Evolutionary conservation across 345 rosid genomes (phyloP).

Genomic region (Alliaria petiolata): DNA sequence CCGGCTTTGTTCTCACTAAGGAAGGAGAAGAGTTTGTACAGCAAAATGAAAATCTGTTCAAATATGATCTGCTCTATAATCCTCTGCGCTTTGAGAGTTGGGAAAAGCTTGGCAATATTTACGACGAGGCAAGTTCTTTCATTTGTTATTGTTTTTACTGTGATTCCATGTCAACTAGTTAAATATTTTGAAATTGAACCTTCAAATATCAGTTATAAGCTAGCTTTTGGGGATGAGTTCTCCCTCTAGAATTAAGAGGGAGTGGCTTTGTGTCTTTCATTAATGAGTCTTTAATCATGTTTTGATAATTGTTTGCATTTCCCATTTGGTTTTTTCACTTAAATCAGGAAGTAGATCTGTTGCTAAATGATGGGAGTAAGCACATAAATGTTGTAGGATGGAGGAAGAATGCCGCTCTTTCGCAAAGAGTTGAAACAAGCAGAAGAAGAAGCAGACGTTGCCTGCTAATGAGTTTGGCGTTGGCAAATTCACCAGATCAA

Average conservation of each 20-base stretch:
- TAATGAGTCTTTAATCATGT: not conserved
- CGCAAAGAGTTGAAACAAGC: conserved; percentile 87
- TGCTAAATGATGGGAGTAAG: conserved; percentile 98
- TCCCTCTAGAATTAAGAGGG: not conserved
- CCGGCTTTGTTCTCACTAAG: conserved; percentile 94
- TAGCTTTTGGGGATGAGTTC: not conserved
- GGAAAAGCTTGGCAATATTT: conserved; percentile 87
- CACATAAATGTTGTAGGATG: conserved; percentile 88
- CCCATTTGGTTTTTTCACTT: conserved; percentile 29
- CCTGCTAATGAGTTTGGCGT: conserved; percentile 89
- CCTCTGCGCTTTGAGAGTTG: conserved; percentile 93
- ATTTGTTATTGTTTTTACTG: not conserved
- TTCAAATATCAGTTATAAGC: conserved; percentile 14
- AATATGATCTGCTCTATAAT: conserved; percentile 83
- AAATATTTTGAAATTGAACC: not conserved
- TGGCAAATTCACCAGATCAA: conserved; percentile 73
- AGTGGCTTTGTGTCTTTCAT: conserved; percentile 11
- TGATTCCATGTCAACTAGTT: conserved; percentile 10
- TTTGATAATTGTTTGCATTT: conserved; percentile 16
- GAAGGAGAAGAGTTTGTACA: conserved; percentile 99
- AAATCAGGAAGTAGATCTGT: conserved; percentile 90
- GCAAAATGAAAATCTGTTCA: conserved; percentile 80
- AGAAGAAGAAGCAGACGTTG: conserved; percentile 96
- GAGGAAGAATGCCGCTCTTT: conserved; percentile 75
- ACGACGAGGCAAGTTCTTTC: conserved; percentile 76